Evolutionary conservation across 225 moss, liverwort and hornwort genomes (phyloP), one percentile per base, ranked within the genome.

Genomic region (Marchantia polymorpha): DNA sequence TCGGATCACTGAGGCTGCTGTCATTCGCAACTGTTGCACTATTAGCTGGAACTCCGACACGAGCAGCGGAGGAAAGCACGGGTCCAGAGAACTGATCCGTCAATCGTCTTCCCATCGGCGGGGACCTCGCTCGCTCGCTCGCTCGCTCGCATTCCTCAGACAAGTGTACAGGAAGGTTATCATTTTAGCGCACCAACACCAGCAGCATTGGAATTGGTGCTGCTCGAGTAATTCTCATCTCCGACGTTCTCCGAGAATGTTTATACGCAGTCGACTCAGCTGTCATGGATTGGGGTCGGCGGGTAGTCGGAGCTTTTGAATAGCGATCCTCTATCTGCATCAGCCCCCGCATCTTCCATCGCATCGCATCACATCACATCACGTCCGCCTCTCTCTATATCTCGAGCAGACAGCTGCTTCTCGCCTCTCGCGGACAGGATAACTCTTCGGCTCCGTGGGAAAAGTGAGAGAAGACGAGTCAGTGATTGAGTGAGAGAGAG

Each of bases 281-380:
- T 77, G 63, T 50, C 77, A 64, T 64, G 77, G 77, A 77, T 77
- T 49, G 64, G 48, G 47, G 23, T 64, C 47, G 23, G 22, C 51
- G 64, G 12, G n/a, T 50, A 25, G 64, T 65, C 22, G 77, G 61
- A 77, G 77, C 51, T 77, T 77, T 23, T 77, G 64, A 77, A 63
- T 64, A 64, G 50, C 61, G 56, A 61, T 54, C 30, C 30, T 17
- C 13, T 12, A 56, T 19, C 56, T 12, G 13, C 67, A 30, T 25
- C 16, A 26, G 9, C 65, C 20, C 53, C 49, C 52, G 25, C 73
- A 56, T 12, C 56, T 39, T 3, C 9, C 56, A 6, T 56, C 56
- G 9, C 56, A 13, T 56, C 56, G 56, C 13, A 25, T 16, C 15
- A 6, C 20, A 15, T 58, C 58, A n/a, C n/a, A n/a, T n/a, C n/a